These are phyloP conservation scores for Polyplosphaeria fusca DNA, from an alignment of 495 filamentous ascomycete genomes.

Conservation along the genomic window DNA sequence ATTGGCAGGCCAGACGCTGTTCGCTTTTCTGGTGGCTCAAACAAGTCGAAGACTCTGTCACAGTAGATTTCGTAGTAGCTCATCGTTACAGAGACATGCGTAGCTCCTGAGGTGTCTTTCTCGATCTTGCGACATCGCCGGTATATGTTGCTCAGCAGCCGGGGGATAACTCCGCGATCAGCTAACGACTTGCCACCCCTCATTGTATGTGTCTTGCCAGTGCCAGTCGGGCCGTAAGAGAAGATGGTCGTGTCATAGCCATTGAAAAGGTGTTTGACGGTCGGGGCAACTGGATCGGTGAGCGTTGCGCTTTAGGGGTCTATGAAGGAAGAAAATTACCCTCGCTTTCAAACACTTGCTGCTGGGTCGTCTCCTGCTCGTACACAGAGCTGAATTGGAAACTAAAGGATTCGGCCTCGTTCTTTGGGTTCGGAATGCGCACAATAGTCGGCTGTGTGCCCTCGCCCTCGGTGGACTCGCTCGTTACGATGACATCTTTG, in stretches of 20 bases:
- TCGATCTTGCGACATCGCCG: conserved; percentile 79
- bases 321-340: conserved; percentile 53
- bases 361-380: conserved; percentile 71
- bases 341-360: conserved; percentile 83
- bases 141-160: conserved; percentile 83
- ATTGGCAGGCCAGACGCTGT: conserved; percentile 80
- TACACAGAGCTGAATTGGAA: conserved; percentile 97
- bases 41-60: conserved; percentile 75
- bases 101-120: conserved; percentile 75
- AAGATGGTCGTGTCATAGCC: conserved; percentile 90
- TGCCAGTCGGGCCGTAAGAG: conserved; percentile 93
- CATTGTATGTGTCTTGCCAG: conserved; percentile 98
- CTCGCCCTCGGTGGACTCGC: conserved; percentile 38
- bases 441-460: conserved; percentile 65
- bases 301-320: no score
- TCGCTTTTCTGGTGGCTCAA: conserved; percentile 86
- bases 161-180: conserved; percentile 87
- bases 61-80: conserved; percentile 99
- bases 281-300: conserved; percentile 63
- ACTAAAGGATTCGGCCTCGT: conserved; percentile 82
- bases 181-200: conserved; percentile 84
- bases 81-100: conserved; percentile 70
- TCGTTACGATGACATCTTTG: conserved; percentile 77
- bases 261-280: conserved; percentile 87
- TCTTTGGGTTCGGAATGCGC: conserved; percentile 92